Base-by-base conservation (phyloP, 192 early-diverging fungal genomes). In the Backusella sp. region DNA sequence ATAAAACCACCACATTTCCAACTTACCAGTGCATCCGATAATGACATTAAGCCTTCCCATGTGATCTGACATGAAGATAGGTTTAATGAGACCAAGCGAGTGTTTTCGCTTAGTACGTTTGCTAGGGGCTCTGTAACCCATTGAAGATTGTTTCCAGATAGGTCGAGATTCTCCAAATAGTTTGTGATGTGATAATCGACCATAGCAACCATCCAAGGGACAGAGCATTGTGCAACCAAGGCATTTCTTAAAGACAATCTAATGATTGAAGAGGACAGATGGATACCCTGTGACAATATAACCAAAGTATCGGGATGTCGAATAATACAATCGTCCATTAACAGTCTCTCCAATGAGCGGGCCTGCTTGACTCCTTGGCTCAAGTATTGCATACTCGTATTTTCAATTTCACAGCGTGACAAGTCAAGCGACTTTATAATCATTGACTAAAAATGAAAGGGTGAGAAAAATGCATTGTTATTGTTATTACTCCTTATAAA, bases 151-250 rank as follows among this genome's bases (percentile, higher is more conserved):
- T 76, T 76, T 26, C 52, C 52, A 30, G 67, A 39, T 14, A 76
- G n/a, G 36, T 76, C 67, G 2, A 76, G 62, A 12, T 62, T 26
- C 3, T 23, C 56, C 23, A 62, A 28, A 62, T 62, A 62, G 26
- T 62, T 62, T 62, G 56, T 62, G 56, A 62, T 62, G n/a, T 62
- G 56, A 62, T 62, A 62, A 62, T 62, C 56, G 3, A 62, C 56
- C 85, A 88, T 74, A 15, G 86, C 85, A 0, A 84, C 85, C 65
- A 88, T 82, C 87, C 87, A 88, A 0, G 82, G 78, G 17, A 82
- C 87, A 23, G 82, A 84, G 19, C 73, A n/a, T 34, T 78, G 59
- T 42, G 82, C 83, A 23, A 86, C 86, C 23, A 79, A 79, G 49
- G 84, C 86, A 28, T 78, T 80, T 37, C 84, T 68, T 56, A 88